Base-by-base conservation (phyloP, 2,329 filamentous ascomycete species). In the Colletotrichum spaethianum region DNA sequence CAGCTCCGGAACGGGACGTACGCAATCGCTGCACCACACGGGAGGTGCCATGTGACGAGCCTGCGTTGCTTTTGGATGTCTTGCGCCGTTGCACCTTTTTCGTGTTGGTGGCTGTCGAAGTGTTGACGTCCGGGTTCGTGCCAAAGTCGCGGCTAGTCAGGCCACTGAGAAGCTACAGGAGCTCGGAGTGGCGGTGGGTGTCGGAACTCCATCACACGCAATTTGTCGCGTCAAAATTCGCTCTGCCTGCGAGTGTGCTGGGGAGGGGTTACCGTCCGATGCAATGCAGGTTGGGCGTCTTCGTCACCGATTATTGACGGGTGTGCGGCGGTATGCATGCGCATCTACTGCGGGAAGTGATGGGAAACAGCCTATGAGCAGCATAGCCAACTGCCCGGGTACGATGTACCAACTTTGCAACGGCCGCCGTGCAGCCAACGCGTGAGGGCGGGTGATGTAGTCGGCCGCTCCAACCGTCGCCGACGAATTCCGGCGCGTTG, bases 271-370 rank as follows among this genome's bases (percentile, higher is more conserved):
- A 23, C 60, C 61, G 56, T 71, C 52, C 70, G 67, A 67, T 46
- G 65, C 67, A 73, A 73, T 73, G 70, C 70, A 71, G 67, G 61
- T 57, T 73, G 61, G 62, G 56, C 67, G 48, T 56, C 50, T 68
- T 66, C 52, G 23, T 69, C 72, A 73, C 72, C 60, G 70, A 73
- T 74, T 53, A 74, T 69, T 73, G 65, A 64, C 69, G 72, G 64
- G 46, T 73, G 61, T 60, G 65, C 61, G 46, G 56, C 70, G 64
- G 70, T 50, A 65, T 70, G 72, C 72, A 73, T 72, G 60, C 36
- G 23, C 69, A 59, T 72, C 59, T 64, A 52, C 65, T 72, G 67
- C 60, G 55, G 67, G 70, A 67, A 56, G 48, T 73, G 67, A 42
- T 71, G 55, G 53, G 67, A 20, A 59, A 67, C 28, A 62, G 67